Evolutionary conservation across 306 rosid genomes (phyloP).

Genomic region (Oemleria cerasiformis): DNA sequence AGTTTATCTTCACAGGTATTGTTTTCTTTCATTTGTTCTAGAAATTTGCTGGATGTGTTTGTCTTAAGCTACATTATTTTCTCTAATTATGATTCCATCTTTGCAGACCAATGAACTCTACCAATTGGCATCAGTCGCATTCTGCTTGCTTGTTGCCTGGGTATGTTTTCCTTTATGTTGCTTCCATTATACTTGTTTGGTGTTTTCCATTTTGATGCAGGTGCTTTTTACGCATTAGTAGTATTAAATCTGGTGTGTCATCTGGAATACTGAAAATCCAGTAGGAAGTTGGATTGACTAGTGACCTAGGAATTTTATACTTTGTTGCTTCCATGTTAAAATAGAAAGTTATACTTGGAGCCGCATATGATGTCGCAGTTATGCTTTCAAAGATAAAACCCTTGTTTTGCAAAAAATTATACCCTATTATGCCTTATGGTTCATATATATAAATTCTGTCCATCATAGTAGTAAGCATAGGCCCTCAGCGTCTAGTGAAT

Average conservation of each 20-base stretch:
- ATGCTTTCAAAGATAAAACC: too few species aligned
- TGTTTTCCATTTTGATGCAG: neutral
- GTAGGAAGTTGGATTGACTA: neutral
- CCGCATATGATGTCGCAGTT: too few species aligned
- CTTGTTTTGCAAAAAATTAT: too few species aligned
- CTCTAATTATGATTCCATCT: conserved; percentile 4
- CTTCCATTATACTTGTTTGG: neutral
- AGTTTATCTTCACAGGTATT: conserved; percentile 94
- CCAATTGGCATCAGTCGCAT: conserved; percentile 96
- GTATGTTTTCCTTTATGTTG: conserved; percentile 43
- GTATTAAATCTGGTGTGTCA: neutral
- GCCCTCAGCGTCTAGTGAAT: neutral
- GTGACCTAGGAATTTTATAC: conserved; percentile 1
- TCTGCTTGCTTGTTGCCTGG: conserved; percentile 99
- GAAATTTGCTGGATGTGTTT: conserved; percentile 11
- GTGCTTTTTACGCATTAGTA: neutral
- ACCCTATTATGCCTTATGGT: neutral
- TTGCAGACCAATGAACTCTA: conserved; percentile 98
- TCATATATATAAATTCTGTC: neutral
- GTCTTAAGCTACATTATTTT: neutral
- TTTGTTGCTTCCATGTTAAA: neutral
- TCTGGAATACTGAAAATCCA: neutral
- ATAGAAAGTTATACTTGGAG: too few species aligned
- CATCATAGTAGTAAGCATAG: neutral
- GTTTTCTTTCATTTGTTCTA: conserved; percentile 25